A percentile compares a stretch with the other conserved stretches of the same genome.
phyloP scores from a whole-genome alignment of 2,329 filamentous ascomycete species.

The Neonectria ditissima region DNA sequence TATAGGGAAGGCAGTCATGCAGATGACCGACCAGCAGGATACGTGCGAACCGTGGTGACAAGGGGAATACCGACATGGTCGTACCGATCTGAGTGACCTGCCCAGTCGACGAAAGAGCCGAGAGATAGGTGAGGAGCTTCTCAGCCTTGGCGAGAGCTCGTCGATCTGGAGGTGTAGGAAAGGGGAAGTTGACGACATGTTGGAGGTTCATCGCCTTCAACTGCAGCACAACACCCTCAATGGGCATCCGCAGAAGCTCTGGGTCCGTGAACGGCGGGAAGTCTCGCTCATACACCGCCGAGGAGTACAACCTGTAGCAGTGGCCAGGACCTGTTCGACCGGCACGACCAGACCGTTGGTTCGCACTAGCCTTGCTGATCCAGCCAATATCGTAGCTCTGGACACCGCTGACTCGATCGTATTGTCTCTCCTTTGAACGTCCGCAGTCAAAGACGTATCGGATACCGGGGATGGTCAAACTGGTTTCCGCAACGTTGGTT shows the following conservation, averaged over 20 bases:
- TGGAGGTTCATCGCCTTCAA: constrained; percentile 95
- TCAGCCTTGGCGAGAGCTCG: constrained; percentile 85
- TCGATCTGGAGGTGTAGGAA: constrained; percentile 88
- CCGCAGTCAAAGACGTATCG: constrained; percentile 97
- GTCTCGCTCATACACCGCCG: constrained; percentile 90
- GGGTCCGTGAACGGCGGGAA: constrained; percentile 89
- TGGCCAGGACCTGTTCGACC: constrained; percentile 96
- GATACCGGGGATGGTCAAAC: constrained; percentile 94
- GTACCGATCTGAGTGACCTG: constrained; percentile 83
- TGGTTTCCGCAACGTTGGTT: constrained; percentile 97
- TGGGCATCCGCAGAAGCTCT: constrained; percentile 89
- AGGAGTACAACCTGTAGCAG: constrained; percentile 94
- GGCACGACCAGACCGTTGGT: constrained; percentile 91
- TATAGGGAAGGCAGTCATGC: constrained; percentile 85
- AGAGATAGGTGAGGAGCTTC: constrained; percentile 85
- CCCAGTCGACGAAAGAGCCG: constrained; percentile 78
- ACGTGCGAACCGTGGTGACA: constrained; percentile 90
- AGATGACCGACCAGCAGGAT: constrained; percentile 91
- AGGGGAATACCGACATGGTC: constrained; percentile 87
- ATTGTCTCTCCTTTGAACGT: constrained; percentile 90
- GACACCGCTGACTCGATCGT: constrained; percentile 88
- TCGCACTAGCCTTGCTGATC: constrained; percentile 97
- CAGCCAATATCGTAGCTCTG: constrained; percentile 96
- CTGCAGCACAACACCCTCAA: constrained; percentile 92
- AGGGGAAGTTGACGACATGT: constrained; percentile 93